Evolutionary conservation across 345 rosid genomes (phyloP).

Genomic region (Dipteronia dyeriana): DNA sequence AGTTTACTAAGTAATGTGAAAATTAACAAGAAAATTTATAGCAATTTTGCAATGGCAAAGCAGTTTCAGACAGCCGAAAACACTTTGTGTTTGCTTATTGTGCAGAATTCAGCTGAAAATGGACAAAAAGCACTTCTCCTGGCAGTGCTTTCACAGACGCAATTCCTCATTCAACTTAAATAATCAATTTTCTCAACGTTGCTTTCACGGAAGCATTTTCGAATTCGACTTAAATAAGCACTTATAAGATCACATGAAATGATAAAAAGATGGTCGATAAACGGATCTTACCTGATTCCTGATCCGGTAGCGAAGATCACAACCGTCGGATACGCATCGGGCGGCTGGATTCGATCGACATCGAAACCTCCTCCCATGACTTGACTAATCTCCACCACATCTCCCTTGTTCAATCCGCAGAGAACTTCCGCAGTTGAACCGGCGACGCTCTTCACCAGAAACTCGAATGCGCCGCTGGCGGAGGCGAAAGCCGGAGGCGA

Average conservation of each 20-base stretch:
- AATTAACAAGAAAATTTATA: background rate
- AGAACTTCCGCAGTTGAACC: constrained; percentile 93
- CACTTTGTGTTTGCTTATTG: background rate
- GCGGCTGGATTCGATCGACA: constrained; percentile 66
- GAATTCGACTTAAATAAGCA: too few relatives aligned
- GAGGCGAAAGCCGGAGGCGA: constrained; percentile 73
- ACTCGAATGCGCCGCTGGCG: constrained; percentile 67
- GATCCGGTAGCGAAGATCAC: constrained; percentile 96
- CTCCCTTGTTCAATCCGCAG: constrained; percentile 77
- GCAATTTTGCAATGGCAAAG: background rate
- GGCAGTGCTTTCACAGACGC: too few relatives aligned
- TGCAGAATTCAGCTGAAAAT: background rate
- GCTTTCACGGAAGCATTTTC: too few relatives aligned
- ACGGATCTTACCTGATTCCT: constrained; percentile 67
- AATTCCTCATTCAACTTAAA: too few relatives aligned
- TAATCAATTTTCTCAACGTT: too few relatives aligned
- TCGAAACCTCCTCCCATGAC: constrained; percentile 83
- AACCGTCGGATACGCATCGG: constrained; percentile 59
- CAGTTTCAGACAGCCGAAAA: background rate
- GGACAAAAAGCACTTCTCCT: background rate
- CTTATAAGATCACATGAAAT: too few relatives aligned
- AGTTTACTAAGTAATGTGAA: constrained; percentile 1
- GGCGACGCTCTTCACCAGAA: constrained; percentile 78
- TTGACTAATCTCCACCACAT: constrained; percentile 76
- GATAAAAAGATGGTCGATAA: too few relatives aligned